Evolutionary conservation across 2,329 filamentous ascomycete species (phyloP), one percentile per base, ranked within the genome.

Genomic region (Fusarium transvaalense): DNA sequence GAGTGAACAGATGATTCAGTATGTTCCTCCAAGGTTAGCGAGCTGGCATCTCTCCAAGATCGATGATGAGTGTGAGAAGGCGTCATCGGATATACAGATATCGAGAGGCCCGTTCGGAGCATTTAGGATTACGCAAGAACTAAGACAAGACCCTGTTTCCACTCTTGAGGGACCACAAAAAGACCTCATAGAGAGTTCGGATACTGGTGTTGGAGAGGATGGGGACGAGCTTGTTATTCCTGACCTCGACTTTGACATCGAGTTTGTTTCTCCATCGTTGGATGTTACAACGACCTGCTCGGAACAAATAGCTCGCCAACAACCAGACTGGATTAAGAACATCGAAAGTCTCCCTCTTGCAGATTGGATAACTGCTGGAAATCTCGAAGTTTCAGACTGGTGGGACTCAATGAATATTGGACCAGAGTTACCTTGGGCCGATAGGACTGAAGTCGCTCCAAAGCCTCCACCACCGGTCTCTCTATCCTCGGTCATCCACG

Each of bases 101-200:
- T 68, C 56, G 2, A 50, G 59, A n/a, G 68, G 68, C 3, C 68
- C 68, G 0, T 70, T 70, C 38, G 68, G 68, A 0, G 68, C 50
- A 7, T 70, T 70, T 2, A 55, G 48, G 10, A 15, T 71, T 1
- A 59, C 56, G 0, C 4, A 8, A 10, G 13, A 52, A 5, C 31
- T n/a, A 4, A 9, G 8, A 3, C 17, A 10, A 3, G 8, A 13
- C 2, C 15, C 4, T 1, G 9, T 13, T n/a, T 5, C 17, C 21
- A 31, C 5, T 6, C 12, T 43, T 6, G 8, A 45, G 0, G 3
- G 14, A 6, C 7, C 19, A 10, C 14, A 29, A 0, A 29, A 56
- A 1, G 31, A 15, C 1, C 2, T 1, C 3, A 3, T 38, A 25
- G 39, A 34, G 0, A 29, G 13, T 9, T 10, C n/a, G 2, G 1